phyloP scores from a whole-genome alignment of 192 early-diverging fungal species.

The Backusella sp. region DNA sequence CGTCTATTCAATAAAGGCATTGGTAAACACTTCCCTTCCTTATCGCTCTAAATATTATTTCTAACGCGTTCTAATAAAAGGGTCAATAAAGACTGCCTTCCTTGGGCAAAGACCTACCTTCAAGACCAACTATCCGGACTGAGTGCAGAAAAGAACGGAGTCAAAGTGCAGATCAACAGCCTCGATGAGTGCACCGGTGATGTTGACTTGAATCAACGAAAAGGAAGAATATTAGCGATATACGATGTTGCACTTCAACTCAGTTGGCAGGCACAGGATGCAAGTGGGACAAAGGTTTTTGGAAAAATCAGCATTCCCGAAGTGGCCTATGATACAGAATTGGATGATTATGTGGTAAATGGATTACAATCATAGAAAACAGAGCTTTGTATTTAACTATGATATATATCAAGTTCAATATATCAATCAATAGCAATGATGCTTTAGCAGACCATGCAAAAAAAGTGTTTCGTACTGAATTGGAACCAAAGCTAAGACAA shows the following conservation, averaged over 20 bases:
- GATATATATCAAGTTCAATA: conserved; percentile 54
- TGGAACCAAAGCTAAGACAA: conserved; percentile 61
- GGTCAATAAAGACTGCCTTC: conserved; percentile 91
- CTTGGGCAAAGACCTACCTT: conserved; percentile 88
- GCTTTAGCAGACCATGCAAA: conserved; percentile 56
- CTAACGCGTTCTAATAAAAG: conserved; percentile 45
- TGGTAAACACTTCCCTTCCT: conserved; percentile 21
- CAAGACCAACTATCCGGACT: conserved; percentile 59
- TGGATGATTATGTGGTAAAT: conserved; percentile 75
- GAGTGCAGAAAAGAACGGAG: conserved; percentile 52
- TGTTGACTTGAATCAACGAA: conserved; percentile 91
- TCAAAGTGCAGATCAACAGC: conserved; percentile 52
- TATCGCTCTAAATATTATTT: background rate
- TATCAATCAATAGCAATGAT: conserved; percentile 55
- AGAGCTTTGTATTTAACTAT: too few species aligned
- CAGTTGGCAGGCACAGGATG: conserved; percentile 59
- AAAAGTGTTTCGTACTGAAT: conserved; percentile 65
- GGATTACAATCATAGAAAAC: background rate
- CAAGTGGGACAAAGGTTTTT: conserved; percentile 54
- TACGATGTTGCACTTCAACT: conserved; percentile 81
- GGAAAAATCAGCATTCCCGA: conserved; percentile 88
- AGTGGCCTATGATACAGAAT: conserved; percentile 85
- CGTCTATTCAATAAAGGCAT: conserved; percentile 30
- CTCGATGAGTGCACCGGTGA: conserved; percentile 76
- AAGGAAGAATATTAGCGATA: conserved; percentile 91